Base-by-base conservation (phyloP, 2,329 filamentous ascomycete genomes). In the Rutstroemia sp. region DNA sequence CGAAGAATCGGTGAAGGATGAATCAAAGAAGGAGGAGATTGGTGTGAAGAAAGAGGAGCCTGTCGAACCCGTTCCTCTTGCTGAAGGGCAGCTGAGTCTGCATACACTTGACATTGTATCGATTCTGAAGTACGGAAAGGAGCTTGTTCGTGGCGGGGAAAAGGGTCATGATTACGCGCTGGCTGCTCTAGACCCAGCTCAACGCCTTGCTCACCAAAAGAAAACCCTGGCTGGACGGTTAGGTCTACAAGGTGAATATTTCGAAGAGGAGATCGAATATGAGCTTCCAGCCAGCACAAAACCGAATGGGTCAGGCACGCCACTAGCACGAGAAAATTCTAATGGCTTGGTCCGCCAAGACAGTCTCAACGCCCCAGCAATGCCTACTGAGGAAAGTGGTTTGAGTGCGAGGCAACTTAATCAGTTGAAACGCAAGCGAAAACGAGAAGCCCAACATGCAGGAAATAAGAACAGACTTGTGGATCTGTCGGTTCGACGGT, bases 361-460 rank as follows among this genome's bases (percentile, higher is more conserved):
- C 39, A 63, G 52, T 7, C 44, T 21, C 14, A 51, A 47, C 30
- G 25, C 18, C 12, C 5, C 49, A 45, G 30, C 54, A 14, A 66
- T 62, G 64, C 73, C 45, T 54, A 57, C 77, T 2, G 88, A 90
- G 61, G 88, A 90, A 66, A 73, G 80, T 4, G 85, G 85, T 2
- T 77, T 99, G 52, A 97, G 94, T 74, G 92, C 94, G 59, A 84
- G 94, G 44, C 94, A 99, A 67, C 81, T 96, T 19, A 99, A 99
- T 67, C 90, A 94, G 52, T 75, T 99, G 9, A 97, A 97, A 72
- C 83, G 94, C 45, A 96, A 97, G 70, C 85, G 91, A 45, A 99
- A 97, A 73, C 84, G 87, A 65, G 90, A 95, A 65, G 86, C 91
- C 3, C 90, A 94, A 71, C 87, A 90, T 66, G 90, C 92, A 52